Evolutionary conservation across 352 stramenopile genomes (phyloP).

Genomic region (Pythium myriotylum): DNA sequence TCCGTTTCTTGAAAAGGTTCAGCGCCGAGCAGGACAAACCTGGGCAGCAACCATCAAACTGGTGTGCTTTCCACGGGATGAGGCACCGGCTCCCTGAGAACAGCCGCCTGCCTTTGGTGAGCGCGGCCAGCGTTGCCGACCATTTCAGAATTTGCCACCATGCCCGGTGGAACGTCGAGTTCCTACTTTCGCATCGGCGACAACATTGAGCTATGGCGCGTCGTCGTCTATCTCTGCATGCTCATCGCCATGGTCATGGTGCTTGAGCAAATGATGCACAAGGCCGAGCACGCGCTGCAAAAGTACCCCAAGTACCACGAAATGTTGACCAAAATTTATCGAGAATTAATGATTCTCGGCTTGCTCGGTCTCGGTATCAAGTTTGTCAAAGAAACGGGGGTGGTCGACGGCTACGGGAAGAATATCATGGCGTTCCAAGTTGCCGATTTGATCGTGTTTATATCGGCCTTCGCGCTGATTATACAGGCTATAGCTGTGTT

Average conservation of each 20-base stretch:
- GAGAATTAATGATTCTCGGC: slow-evolving; percentile 31
- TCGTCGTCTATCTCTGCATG: slow-evolving; percentile 50
- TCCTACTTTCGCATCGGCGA: slow-evolving; percentile 60
- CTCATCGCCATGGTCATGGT: slow-evolving; percentile 52
- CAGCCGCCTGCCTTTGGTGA: not conserved
- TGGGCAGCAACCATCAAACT: too few relatives aligned
- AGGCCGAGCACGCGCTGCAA: slow-evolving; percentile 47
- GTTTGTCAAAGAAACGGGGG: slow-evolving; percentile 28
- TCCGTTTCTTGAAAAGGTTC: too few relatives aligned
- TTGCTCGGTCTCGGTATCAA: slow-evolving; percentile 41
- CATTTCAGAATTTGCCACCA: not conserved
- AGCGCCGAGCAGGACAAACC: too few relatives aligned
- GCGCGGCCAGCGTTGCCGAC: not conserved
- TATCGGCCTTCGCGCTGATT: slow-evolving; percentile 35
- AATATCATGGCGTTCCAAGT: slow-evolving; percentile 37
- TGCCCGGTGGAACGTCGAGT: slow-evolving; percentile 13
- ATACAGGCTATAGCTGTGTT: slow-evolving; percentile 36
- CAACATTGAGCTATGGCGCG: slow-evolving; percentile 56
- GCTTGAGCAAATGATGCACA: slow-evolving; percentile 54
- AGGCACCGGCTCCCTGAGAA: not conserved
- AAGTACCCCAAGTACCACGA: slow-evolving; percentile 65
- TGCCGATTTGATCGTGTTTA: slow-evolving; percentile 40
- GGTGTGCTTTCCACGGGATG: not conserved
- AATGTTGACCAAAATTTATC: slow-evolving; percentile 58
- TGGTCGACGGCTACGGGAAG: slow-evolving; percentile 16